Base-by-base conservation (phyloP, 768 basidiomycete genomes). In the Tulasnella calospora region DNA sequence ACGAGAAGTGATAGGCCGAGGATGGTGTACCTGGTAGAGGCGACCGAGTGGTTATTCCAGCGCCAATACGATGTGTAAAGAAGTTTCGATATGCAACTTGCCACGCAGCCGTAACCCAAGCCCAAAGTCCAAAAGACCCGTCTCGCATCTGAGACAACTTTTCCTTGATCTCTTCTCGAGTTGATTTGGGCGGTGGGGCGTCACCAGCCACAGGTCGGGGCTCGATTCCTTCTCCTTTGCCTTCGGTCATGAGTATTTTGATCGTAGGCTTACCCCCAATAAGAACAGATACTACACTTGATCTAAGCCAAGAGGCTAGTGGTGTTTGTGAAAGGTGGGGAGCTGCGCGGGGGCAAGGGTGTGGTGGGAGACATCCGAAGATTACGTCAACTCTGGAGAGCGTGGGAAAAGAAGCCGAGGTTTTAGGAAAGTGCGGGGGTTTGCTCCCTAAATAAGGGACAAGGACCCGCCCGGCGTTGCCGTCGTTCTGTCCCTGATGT, bases 1-100 rank as follows among this genome's bases (percentile, higher is more conserved):
- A 89, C 81, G 4, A 88, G 82, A 71, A 90, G 84, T 81, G 84
- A 84, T 35, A 83, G 74, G 69, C 87, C 84, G 75, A 86, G 81
- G 0, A 83, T 23, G 23, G 81, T 79, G n/a, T 87, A 79, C 79
- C 86, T 88, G 79, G n/a, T n/a, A n/a, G n/a, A n/a, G n/a, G n/a
- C n/a, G n/a, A n/a, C 13, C 13, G 74, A 51, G 33, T 15, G 30
- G 57, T 73, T 19, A 44, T 12, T 38, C 15, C n/a, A 30, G 19
- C 2, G 12, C 47, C 1, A 3, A 61, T 35, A 40, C 15, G n/a
- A n/a, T n/a, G n/a, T n/a, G n/a, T n/a, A n/a, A n/a, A n/a, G n/a
- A 2, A 9, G 38, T 10, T 17, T 44, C 33, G n/a, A 38, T n/a
- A n/a, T n/a, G n/a, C 8, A 35, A 46, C 75, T n/a, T 67, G 79